Base-by-base conservation (phyloP, 352 stramenopile genomes). In the Phytophthora ohioensis region DNA sequence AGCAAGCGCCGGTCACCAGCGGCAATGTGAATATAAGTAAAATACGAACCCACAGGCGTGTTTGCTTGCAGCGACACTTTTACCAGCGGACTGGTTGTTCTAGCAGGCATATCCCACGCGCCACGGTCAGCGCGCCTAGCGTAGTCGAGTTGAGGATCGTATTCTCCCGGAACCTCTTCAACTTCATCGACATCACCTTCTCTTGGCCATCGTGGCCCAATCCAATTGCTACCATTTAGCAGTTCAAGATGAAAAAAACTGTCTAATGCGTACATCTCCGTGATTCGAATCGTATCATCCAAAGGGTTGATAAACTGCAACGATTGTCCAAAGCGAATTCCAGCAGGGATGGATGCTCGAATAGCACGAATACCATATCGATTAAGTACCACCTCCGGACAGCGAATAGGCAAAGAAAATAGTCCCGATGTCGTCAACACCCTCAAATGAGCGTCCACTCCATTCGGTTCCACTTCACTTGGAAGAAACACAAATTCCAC, bases 221-320 rank as follows among this genome's bases (percentile, higher is more conserved):
- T 73, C 67, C 67, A 76, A 4, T 66, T 38, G 39, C 56, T 71
- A 13, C 53, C 63, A 61, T 73, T 64, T 2, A 57, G 31, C 55
- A 79, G 10, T 12, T 72, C 51, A 1, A 91, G 38, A 31, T 78
- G 43, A 21, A 85, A 66, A 39, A 82, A 64, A 5, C 72, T 64
- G 45, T 91, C 76, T 10, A 79, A 48, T 12, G 77, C 66, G 21
- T 79, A 91, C 10, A 87, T 58, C 38, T 92, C 82, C 1, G 76
- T 75, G 21, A 92, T 67, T 34, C 75, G 79, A 47, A 92, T 57
- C 6, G 69, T 59, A 13, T 73, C 21, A 17, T 83, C 31, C n/a
- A 55, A 66, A 15, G 84, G 75, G 57, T 92, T 92, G 13, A 58
- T 45, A 61, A 92, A 64, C 8, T 60, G 27, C 43, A 92, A 54